Base-by-base conservation (phyloP, 2,329 filamentous ascomycete genomes). In the Paecilomyces niveus region DNA sequence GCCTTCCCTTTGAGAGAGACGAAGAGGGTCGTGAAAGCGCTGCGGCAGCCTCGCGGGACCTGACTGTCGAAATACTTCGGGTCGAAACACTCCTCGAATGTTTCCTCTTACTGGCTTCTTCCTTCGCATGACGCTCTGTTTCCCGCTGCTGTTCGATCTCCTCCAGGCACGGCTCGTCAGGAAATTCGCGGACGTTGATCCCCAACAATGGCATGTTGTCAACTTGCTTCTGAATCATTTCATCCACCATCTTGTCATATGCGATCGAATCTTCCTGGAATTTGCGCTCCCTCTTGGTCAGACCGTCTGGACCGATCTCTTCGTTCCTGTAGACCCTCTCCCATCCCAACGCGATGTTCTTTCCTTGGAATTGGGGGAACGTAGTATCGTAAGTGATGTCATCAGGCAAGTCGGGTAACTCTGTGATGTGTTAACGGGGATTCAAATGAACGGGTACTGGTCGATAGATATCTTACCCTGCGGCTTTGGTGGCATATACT, bases 401-500 rank as follows among this genome's bases (percentile, higher is more conserved):
- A 53, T 78, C 73, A 22, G 77, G 77, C 39, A 74, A 61, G 63
- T 80, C 78, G 6, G 76, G 74, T 11, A 80, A 70, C 57, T 74
- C 78, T 72, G 60, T 64, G 85, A 75, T 83, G 10, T 85, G 76
- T n/a, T 85, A 81, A 64, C n/a, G 15, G 13, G 39, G 8, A 7
- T 45, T n/a, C 15, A 45, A 45, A 9, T 2, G 39, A 45, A 18
- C 6, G 18, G 18, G 15, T 45, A 18, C 39, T 45, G 2, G 39
- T 45, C 39, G 15, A 45, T 3, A 62, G 11, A 21, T 24, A n/a
- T 59, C 69, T 58, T 70, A 80, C 79, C 78, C 63, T 82, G 82
- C 1, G 86, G 83, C 60, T 81, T 87, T 0, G 91, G 90, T 5
- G 93, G 91, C 71, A 91, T 92, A 72, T 96, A 96, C 78, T 97